Conservation (phyloP, 305 asterid species). For the Solanum hybrid region DNA sequence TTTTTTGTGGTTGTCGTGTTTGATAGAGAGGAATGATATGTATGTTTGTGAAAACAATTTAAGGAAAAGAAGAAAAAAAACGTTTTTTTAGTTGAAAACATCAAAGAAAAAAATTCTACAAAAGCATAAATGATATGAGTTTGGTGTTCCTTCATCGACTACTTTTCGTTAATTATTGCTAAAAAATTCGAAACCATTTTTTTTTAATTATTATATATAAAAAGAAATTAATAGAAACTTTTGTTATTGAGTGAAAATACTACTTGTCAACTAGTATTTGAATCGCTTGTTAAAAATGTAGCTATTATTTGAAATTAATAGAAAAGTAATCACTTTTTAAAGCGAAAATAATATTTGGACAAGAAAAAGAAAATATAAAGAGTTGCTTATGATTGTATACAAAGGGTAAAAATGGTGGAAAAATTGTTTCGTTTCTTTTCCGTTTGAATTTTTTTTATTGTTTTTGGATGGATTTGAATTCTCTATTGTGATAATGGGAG, state of each 20-base stretch:
- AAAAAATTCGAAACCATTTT: no score
- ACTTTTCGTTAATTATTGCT: background rate
- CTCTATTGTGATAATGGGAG: background rate
- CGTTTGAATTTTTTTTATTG: no score
- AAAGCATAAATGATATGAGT: no score
- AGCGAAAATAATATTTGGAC: background rate
- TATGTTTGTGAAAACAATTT: no score
- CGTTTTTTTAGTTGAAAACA: no score
- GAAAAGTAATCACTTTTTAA: background rate
- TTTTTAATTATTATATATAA: no score
- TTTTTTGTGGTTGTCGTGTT: no score
- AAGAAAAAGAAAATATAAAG: background rate
- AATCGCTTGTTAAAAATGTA: background rate
- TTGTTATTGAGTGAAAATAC: background rate
- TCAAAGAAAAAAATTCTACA: no score
- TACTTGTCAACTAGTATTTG: background rate
- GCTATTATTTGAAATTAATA: background rate
- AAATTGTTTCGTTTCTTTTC: no score
- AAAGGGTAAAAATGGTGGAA: background rate
- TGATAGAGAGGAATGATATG: no score
- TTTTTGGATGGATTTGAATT: background rate
- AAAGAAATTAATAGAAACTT: background rate
- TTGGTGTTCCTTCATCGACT: background rate
- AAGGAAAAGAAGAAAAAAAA: no score
- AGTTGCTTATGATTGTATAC: background rate